Conservation (phyloP, 495 filamentous ascomycete genomes). For the Oidiodendron maius region DNA sequence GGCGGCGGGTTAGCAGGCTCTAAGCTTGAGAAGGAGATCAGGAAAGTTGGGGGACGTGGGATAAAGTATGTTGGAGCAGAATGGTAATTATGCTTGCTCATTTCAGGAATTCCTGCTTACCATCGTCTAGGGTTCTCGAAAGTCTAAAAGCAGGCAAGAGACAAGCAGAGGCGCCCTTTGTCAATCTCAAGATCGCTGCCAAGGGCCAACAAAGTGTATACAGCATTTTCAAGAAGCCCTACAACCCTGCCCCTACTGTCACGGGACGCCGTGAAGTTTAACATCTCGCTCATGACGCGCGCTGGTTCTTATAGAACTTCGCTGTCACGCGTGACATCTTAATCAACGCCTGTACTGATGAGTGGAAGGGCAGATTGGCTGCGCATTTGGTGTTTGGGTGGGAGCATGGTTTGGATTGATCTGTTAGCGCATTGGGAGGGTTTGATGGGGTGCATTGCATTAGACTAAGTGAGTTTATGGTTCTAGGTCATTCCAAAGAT, state of each 20-base stretch:
- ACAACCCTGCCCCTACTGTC: no score
- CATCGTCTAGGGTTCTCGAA: conserved; percentile 56
- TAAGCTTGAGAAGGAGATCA: conserved; percentile 82
- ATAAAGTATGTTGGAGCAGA: conserved; percentile 81
- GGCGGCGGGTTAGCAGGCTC: conserved; percentile 75
- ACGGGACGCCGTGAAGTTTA: background rate
- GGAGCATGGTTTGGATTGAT: background rate
- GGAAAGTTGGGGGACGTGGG: conserved; percentile 50
- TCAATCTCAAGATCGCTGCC: conserved; percentile 18
- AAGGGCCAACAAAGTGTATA: conserved; percentile 21
- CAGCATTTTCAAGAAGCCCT: conserved; percentile 18
- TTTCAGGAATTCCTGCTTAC: conserved; percentile 1
- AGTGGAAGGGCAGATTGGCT: conserved; percentile 2
- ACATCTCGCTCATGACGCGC: background rate
- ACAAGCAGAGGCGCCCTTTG: conserved; percentile 67
- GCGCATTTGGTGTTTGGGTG: conserved; percentile 6
- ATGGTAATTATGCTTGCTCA: conserved; percentile 51
- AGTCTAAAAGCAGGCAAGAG: conserved; percentile 71
- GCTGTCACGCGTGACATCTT: background rate
- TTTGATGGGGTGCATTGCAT: background rate
- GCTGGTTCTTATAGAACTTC: background rate
- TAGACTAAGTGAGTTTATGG: background rate
- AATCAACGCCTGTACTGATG: conserved; percentile 4
- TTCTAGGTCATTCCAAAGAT: background rate
- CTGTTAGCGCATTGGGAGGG: background rate